Evolutionary conservation across 78 protist genomes (phyloP).

Genomic region (Chrysochromulina tobinii): DNA sequence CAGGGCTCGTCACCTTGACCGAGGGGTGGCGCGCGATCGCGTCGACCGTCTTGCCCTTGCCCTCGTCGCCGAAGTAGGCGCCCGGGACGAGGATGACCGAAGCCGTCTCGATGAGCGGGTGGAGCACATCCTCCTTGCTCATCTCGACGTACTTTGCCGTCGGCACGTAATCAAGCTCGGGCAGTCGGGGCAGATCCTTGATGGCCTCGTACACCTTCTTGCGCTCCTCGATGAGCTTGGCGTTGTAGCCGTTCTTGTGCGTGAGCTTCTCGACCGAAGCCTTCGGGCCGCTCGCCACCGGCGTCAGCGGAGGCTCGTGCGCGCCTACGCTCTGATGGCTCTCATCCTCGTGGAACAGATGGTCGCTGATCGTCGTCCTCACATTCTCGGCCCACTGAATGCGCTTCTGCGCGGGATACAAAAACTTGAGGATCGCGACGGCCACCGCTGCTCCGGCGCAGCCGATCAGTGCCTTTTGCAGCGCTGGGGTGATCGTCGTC

Average conservation of each 20-base stretch:
- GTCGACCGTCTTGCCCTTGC: conserved; percentile 51
- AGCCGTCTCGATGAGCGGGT: conserved; percentile 21
- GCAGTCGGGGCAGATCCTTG: neutral
- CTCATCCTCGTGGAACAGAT: too few relatives aligned
- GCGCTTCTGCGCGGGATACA: too few relatives aligned
- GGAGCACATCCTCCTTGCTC: conserved; percentile 23
- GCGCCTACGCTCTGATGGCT: too few relatives aligned
- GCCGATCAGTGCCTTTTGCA: too few relatives aligned
- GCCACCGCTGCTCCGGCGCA: too few relatives aligned
- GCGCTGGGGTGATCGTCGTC: too few relatives aligned
- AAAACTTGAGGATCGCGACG: too few relatives aligned
- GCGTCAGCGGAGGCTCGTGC: too few relatives aligned
- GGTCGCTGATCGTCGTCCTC: too few relatives aligned
- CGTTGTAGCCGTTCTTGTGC: neutral
- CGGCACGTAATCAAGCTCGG: neutral
- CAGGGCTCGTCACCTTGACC: neutral
- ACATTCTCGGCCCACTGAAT: too few relatives aligned
- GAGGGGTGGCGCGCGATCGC: conserved; percentile 40
- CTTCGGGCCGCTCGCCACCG: too few relatives aligned
- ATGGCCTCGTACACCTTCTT: neutral
- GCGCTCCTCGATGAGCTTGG: neutral
- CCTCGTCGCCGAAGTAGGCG: conserved; percentile 54
- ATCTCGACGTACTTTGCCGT: conserved; percentile 32
- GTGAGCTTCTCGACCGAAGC: too few relatives aligned
- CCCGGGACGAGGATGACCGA: conserved; percentile 43